Evolutionary conservation across 2,329 filamentous ascomycete genomes (phyloP).

Genomic region (Capronia epimyces): DNA sequence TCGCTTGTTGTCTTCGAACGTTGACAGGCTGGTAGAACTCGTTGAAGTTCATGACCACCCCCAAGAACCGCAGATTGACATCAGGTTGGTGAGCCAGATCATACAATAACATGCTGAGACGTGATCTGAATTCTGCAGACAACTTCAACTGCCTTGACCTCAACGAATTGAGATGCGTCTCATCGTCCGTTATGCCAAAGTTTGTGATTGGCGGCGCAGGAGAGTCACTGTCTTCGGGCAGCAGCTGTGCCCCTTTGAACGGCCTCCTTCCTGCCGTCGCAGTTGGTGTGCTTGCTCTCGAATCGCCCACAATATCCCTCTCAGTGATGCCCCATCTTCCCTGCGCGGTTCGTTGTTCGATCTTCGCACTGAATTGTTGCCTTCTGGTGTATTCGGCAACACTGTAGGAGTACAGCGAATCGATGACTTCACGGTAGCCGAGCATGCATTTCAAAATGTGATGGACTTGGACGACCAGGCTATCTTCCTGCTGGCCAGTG

Average conservation of each 20-base stretch:
- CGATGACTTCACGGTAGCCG: constrained; percentile 84
- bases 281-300: constrained; percentile 29
- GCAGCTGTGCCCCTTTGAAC: constrained; percentile 6
- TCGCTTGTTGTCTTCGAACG: constrained; percentile 49
- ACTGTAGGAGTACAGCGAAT: constrained; percentile 89
- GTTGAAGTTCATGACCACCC: constrained; percentile 98
- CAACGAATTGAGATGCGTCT: constrained; percentile 67
- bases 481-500: constrained; percentile 58
- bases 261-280: constrained; percentile 7
- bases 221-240: constrained; percentile 24
- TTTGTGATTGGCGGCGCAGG: constrained; percentile 9
- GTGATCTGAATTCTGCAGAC: constrained; percentile 67
- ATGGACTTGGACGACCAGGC: constrained; percentile 84
- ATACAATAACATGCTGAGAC: constrained; percentile 75
- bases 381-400: constrained; percentile 87
- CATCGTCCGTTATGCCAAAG: constrained; percentile 36
- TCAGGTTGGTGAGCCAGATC: constrained; percentile 91
- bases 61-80: constrained; percentile 90
- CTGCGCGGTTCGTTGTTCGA: constrained; percentile 60
- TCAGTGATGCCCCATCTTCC: constrained; percentile 61
- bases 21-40: constrained; percentile 81
- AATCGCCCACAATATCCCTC: constrained; percentile 39
- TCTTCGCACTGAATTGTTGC: constrained; percentile 75
- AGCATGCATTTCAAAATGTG: constrained; percentile 93
- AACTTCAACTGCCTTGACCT: constrained; percentile 67